Evolutionary conservation across 2,329 filamentous ascomycete species (phyloP), one percentile per base, ranked within the genome.

Genomic region (Dactylellina sp.): DNA sequence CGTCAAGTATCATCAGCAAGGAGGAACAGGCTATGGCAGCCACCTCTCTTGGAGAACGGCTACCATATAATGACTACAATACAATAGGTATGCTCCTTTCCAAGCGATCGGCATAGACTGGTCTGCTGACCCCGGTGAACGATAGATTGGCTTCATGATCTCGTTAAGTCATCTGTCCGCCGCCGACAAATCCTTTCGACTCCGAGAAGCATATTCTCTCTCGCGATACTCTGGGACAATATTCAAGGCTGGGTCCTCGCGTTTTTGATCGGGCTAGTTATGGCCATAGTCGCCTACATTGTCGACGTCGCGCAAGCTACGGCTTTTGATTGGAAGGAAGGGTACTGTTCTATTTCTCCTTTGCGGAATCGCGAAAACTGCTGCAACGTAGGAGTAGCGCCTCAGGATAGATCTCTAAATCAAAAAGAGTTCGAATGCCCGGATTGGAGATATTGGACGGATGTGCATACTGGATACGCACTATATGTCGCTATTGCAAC

Each of bases 61-160:
- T 88, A 18, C 84, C 85, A 0, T 89, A 88, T 77, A 87, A 87
- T 77, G 84, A 88, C 75, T 88, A 89, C 76, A 86, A 84, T 6
- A 87, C 86, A 0, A 88, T 88, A 66, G 86, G 53, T 57, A 57
- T 32, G 4, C 9, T 32, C n/a, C n/a, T 4, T 20, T 2, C n/a
- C 32, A 28, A 25, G 9, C 16, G 6, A 24, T 53, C 49, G 49
- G n/a, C 18, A 37, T 37, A 1, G 7, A 2, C 5, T 4, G 25
- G 4, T 12, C 20, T 18, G 49, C 28, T 53, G 24, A 53, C 20
- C 2, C 16, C 4, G 14, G 4, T 16, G 12, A 4, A 7, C 22
- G 3, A 2, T 28, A 57, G 53, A 89, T 79, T 88, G 86, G 86
- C 81, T 88, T 7, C 86, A 87, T 78, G 86, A 87, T 76, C 79